Base-by-base conservation (phyloP, 345 rosid species). In the Psidium guajava region DNA sequence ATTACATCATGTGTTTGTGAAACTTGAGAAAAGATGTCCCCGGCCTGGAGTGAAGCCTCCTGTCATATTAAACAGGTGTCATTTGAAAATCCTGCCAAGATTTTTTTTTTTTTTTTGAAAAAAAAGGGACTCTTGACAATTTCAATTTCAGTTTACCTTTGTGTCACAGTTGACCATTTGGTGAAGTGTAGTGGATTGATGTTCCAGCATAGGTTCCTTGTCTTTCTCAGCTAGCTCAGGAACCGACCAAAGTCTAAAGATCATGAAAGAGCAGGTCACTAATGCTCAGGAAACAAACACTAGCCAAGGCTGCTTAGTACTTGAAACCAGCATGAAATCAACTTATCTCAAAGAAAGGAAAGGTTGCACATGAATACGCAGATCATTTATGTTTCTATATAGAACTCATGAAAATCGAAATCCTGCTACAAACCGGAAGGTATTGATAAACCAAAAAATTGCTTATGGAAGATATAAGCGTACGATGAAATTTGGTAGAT, bases 1-100 rank as follows among this genome's bases (percentile, higher is more conserved):
- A 96, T 95, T 81, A 95, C 94, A 88, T 95, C 93, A 89, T 91
- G 98, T 86, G 99, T 94, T 90, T 95, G 98, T n/a, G 97, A 91
- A 87, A 97, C 98, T 89, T 90, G 96, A 86, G 98, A 97, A 87
- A 93, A 90, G 88, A 96, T 95, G 88, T 97, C 98, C 61, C 92
- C 92, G 54, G 91, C 90, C 91, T 87, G 90, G 47, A 87, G 85
- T 83, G 87, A 93, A 86, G 87, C 87, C 87, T 88, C 94, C 98
- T 91, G 87, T 73, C 83, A 89, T 50, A 86, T 24, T 42, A 85
- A 52, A 59, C 85, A 55, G 88, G 51, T n/a, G 42, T 55, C 58
- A 83, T 83, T 58, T 64, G 52, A 83, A 75, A 87, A 84, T 84
- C 85, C 55, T 49, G 24, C 56, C 18, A 69, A 69, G 80, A 69